A percentile compares a stretch with the other conserved stretches of the same genome.
phyloP scores from a whole-genome alignment of 306 rosid species.

The Begonia loranthoides region DNA sequence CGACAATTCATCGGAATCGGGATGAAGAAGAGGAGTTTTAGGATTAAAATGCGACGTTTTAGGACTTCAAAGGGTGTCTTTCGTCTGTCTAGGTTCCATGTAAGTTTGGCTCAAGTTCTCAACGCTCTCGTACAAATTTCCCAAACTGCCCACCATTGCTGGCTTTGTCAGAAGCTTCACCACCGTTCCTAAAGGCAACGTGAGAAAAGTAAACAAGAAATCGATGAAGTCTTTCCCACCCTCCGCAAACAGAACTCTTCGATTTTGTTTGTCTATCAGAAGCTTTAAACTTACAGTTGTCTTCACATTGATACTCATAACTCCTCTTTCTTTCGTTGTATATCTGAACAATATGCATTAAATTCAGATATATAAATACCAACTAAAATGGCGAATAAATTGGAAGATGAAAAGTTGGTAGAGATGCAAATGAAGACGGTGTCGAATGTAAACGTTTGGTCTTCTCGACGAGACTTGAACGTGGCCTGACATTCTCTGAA shows the following conservation, averaged over 20 bases:
- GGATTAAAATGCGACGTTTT: background rate
- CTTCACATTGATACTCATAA: too few relatives aligned
- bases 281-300: conserved; percentile 24
- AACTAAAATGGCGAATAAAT: too few relatives aligned
- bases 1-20: background rate
- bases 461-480: too few relatives aligned
- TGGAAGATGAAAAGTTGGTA: too few relatives aligned
- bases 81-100: conserved; percentile 15
- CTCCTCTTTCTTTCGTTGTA: too few relatives aligned
- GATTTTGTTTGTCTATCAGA: conserved; percentile 15
- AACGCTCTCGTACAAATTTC: conserved; percentile 28
- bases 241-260: conserved; percentile 33
- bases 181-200: conserved; percentile 21
- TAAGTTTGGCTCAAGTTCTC: conserved; percentile 21
- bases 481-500: too few relatives aligned
- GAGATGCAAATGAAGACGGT: too few relatives aligned
- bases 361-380: too few relatives aligned
- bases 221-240: conserved; percentile 30
- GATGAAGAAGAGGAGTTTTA: background rate
- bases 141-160: conserved; percentile 26
- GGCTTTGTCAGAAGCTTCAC: conserved; percentile 12
- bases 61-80: conserved; percentile 20
- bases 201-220: conserved; percentile 22
- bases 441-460: too few relatives aligned
- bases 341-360: too few relatives aligned